Evolutionary conservation across 2,329 filamentous ascomycete species (phyloP).

Genomic region (Hirsutella minnesotensis): DNA sequence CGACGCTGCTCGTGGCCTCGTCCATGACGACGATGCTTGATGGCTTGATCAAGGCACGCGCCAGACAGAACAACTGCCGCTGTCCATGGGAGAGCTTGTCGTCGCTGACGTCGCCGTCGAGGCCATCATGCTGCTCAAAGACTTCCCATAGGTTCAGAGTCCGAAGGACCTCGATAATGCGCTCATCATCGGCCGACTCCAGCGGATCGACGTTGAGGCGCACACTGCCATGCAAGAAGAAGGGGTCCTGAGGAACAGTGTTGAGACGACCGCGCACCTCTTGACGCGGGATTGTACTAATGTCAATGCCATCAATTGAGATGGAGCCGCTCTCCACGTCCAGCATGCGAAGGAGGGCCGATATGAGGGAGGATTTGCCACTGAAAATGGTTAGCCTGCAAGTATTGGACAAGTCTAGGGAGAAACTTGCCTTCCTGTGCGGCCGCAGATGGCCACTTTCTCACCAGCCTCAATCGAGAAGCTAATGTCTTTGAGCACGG

Average conservation of each 20-base stretch:
- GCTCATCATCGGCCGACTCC: constrained; percentile 21
- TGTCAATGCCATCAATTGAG: constrained; percentile 30
- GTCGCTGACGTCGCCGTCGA: constrained; percentile 20
- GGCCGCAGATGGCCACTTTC: constrained; percentile 31
- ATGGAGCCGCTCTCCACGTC: constrained; percentile 29
- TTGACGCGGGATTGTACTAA: constrained; percentile 11
- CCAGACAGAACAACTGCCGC: constrained; percentile 30
- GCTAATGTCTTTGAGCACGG: constrained; percentile 16
- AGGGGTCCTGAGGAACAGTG: constrained; percentile 37
- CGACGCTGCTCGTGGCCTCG: constrained; percentile 24
- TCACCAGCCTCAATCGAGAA: constrained; percentile 19
- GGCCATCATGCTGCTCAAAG: constrained; percentile 24
- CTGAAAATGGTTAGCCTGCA: no score
- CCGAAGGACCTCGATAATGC: constrained; percentile 29
- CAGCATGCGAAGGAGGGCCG: constrained; percentile 34
- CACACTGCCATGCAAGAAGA: constrained; percentile 35
- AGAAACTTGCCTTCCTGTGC: constrained; percentile 21
- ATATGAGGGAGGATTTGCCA: constrained; percentile 23
- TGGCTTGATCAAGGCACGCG: constrained; percentile 21
- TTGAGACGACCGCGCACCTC: constrained; percentile 20
- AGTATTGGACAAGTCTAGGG: no score
- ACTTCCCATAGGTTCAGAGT: constrained; percentile 30
- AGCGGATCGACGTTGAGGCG: constrained; percentile 37
- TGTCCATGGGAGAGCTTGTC: constrained; percentile 28
- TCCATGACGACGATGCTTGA: constrained; percentile 25